A percentile compares a stretch with the other conserved stretches of the same genome.
Conservation (phyloP, 2,329 filamentous ascomycete genomes). For the Madurella mycetomatis region DNA sequence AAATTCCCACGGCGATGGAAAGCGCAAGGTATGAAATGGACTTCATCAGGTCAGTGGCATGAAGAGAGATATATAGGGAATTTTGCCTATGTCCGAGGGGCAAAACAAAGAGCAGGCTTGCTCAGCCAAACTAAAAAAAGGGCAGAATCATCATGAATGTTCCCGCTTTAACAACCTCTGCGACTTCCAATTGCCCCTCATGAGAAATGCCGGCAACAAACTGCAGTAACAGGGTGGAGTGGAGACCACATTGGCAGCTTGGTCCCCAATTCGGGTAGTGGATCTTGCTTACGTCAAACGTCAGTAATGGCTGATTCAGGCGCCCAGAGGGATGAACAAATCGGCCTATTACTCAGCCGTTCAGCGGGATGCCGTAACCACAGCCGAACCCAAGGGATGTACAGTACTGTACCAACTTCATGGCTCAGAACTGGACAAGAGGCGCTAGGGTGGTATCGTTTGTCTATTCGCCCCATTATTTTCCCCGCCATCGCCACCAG, state of each 20-base stretch:
- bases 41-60: conserved; percentile 33
- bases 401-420: too few relatives aligned
- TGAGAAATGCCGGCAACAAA: neutral
- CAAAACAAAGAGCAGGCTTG: neutral
- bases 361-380: neutral
- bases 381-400: neutral
- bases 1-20: conserved; percentile 37
- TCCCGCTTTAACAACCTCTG: neutral
- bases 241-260: conserved; percentile 2
- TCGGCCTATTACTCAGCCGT: neutral
- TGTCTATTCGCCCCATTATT: too few relatives aligned
- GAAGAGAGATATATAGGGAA: conserved; percentile 2
- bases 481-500: too few relatives aligned
- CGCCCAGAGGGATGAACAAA: neutral
- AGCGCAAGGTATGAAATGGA: conserved; percentile 31
- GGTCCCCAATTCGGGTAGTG: conserved; percentile 9
- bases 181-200: neutral
- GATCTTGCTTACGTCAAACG: neutral
- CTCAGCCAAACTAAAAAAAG: neutral
- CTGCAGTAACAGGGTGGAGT: neutral
- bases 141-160: conserved; percentile 22
- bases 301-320: conserved; percentile 12
- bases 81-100: neutral
- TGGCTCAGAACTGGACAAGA: too few relatives aligned
- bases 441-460: too few relatives aligned